phyloP scores from a whole-genome alignment of 1,139 yeast species.

The Schwanniomyces etchellsii region DNA sequence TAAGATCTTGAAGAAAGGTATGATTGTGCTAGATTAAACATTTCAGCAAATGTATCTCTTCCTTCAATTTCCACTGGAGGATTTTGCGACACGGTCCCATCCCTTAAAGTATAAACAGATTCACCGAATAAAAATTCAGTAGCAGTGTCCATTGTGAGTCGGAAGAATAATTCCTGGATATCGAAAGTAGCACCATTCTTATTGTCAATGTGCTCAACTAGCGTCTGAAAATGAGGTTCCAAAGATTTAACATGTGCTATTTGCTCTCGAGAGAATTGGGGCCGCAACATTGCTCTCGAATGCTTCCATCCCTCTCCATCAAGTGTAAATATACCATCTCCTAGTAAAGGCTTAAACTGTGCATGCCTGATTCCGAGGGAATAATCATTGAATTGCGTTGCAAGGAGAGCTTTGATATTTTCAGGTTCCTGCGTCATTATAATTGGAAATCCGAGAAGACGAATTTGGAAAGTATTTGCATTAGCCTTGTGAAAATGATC shows the following conservation, averaged over 20 bases:
- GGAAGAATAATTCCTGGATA: slow-evolving; percentile 33
- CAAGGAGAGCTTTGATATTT: slow-evolving; percentile 31
- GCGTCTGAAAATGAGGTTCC: slow-evolving; percentile 39
- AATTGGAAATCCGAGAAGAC: slow-evolving; percentile 21
- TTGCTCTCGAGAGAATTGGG: slow-evolving; percentile 50
- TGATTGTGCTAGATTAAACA: slow-evolving; percentile 27
- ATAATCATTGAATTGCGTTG: slow-evolving; percentile 47
- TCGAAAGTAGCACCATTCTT: slow-evolving; percentile 21
- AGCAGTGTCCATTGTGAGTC: slow-evolving; percentile 44
- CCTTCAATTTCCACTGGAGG: slow-evolving; percentile 14
- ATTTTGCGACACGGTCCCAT: slow-evolving; percentile 10
- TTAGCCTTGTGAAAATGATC: slow-evolving; percentile 9
- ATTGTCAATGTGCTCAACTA: slow-evolving; percentile 24
- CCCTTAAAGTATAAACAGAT: slow-evolving; percentile 26
- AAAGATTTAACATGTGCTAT: slow-evolving; percentile 39
- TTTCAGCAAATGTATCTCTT: slow-evolving; percentile 15
- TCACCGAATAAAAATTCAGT: slow-evolving; percentile 50
- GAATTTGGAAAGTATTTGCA: slow-evolving; percentile 24
- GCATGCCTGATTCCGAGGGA: slow-evolving; percentile 43
- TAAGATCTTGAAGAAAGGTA: slow-evolving; percentile 26
- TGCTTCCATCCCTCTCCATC: slow-evolving; percentile 56
- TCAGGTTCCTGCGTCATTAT: slow-evolving; percentile 23
- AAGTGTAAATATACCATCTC: slow-evolving; percentile 55
- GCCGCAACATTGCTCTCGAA: slow-evolving; percentile 49
- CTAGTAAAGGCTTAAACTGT: slow-evolving; percentile 40